Evolutionary conservation across 2,329 filamentous ascomycete species (phyloP).

Genomic region (Phialophora expanda): DNA sequence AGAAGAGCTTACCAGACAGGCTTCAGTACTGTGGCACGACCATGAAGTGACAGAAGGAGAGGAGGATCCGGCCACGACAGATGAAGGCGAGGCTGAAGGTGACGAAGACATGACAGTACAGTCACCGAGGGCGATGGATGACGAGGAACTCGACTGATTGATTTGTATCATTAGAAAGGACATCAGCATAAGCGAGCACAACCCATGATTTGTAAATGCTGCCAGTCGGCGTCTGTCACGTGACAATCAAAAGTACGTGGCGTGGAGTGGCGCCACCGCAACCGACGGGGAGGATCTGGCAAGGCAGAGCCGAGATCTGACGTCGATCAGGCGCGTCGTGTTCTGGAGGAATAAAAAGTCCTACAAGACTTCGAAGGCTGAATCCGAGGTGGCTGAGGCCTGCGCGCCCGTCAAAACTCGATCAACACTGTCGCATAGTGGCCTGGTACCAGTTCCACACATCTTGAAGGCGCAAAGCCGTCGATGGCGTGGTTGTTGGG

Average conservation of each 20-base stretch:
- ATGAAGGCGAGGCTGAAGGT: slow-evolving; percentile 52
- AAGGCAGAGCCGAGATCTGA: slow-evolving; percentile 38
- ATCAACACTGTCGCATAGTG: slow-evolving; percentile 27
- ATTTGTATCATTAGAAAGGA: slow-evolving; percentile 19
- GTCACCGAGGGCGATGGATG: slow-evolving; percentile 9
- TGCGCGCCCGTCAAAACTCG: slow-evolving; percentile 7
- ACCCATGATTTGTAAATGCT: background rate
- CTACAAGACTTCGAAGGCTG: slow-evolving; percentile 30
- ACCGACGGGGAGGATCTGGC: slow-evolving; percentile 35
- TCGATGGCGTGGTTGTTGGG: slow-evolving; percentile 18
- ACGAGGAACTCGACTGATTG: background rate
- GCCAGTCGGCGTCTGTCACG: slow-evolving; percentile 24
- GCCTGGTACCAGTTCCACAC: slow-evolving; percentile 25
- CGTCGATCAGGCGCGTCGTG: slow-evolving; percentile 34
- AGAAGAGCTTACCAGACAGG: slow-evolving; percentile 53
- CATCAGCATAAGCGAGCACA: slow-evolving; percentile 7
- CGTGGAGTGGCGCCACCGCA: slow-evolving; percentile 19
- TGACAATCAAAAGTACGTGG: slow-evolving; percentile 38
- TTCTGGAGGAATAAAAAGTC: slow-evolving; percentile 20
- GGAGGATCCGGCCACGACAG: slow-evolving; percentile 51
- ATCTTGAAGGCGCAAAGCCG: slow-evolving; percentile 3
- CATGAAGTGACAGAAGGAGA: slow-evolving; percentile 50
- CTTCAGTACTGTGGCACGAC: slow-evolving; percentile 55
- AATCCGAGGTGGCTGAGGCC: background rate
- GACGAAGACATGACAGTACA: slow-evolving; percentile 32